phyloP scores from a whole-genome alignment of 1,284 basidiomycete genomes.

The Nidula niveotomentosa region DNA sequence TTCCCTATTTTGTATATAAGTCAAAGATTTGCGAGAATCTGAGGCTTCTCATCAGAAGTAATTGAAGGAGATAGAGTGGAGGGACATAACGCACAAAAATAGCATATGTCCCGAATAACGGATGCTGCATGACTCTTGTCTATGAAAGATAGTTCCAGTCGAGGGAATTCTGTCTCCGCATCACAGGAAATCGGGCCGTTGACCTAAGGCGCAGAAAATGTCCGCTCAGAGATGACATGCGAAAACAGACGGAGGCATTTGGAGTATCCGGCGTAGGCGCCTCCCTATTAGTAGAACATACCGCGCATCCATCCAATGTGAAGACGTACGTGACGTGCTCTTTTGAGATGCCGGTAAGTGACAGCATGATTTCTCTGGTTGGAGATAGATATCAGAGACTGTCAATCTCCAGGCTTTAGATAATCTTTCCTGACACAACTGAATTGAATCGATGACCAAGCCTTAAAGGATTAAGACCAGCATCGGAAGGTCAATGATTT shows the following conservation, averaged over 20 bases:
- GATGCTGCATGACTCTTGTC: no score
- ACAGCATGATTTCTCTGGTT: not conserved
- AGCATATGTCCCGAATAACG: not conserved
- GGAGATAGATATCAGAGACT: not conserved
- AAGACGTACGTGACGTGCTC: no score
- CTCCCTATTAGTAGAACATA: no score
- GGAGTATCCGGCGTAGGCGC: no score
- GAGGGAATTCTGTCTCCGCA: no score
- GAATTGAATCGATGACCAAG: constrained; percentile 1
- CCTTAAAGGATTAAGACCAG: constrained; percentile 6
- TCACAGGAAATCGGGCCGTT: no score
- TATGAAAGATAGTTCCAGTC: no score
- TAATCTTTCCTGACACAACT: constrained; percentile 9
- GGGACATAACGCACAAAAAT: not conserved
- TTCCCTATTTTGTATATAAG: not conserved
- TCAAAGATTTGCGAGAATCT: not conserved
- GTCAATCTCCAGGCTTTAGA: not conserved
- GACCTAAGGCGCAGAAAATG: no score
- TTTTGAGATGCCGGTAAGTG: not conserved
- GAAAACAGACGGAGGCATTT: no score
- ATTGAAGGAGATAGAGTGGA: not conserved
- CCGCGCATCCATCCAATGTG: no score
- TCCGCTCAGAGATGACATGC: no score
- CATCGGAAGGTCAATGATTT: constrained; percentile 22
- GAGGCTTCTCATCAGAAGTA: not conserved